A percentile compares a stretch with the other conserved stretches of the same genome.
phyloP scores from a whole-genome alignment of 331 rosid genomes.

The Stylosanthes scabra region DNA sequence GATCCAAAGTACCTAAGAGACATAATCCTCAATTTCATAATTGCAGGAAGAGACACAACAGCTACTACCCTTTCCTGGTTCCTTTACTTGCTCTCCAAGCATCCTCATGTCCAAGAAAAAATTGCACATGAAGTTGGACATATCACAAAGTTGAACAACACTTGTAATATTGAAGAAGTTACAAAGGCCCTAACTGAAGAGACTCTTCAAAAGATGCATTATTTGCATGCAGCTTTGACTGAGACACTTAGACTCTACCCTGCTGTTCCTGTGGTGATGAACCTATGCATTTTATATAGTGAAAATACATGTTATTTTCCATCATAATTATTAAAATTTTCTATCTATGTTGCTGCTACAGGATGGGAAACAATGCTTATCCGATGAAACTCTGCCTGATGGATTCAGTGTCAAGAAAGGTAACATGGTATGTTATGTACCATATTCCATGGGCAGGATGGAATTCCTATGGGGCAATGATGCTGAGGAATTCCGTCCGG shows the following conservation, averaged over 20 bases:
- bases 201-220: conserved; percentile 64
- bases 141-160: conserved; percentile 36
- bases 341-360: conserved; percentile 22
- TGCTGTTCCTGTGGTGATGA: conserved; percentile 65
- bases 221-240: conserved; percentile 67
- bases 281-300: neutral
- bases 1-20: conserved; percentile 58
- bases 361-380: conserved; percentile 62
- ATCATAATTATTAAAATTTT: neutral
- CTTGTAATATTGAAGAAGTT: conserved; percentile 45
- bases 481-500: conserved; percentile 61
- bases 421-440: conserved; percentile 55
- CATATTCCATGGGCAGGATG: conserved; percentile 83
- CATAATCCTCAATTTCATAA: conserved; percentile 60
- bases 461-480: conserved; percentile 70
- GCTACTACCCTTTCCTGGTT: conserved; percentile 70
- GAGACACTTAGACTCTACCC: conserved; percentile 84
- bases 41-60: conserved; percentile 73
- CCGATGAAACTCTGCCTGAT: conserved; percentile 66
- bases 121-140: conserved; percentile 57
- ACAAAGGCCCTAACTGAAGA: conserved; percentile 55
- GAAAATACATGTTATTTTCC: neutral
- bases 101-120: conserved; percentile 63
- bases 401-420: conserved; percentile 63
- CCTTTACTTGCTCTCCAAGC: conserved; percentile 66